Evolutionary conservation across 192 early-diverging fungal genomes (phyloP).

Genomic region (Phycomyces nitens): DNA sequence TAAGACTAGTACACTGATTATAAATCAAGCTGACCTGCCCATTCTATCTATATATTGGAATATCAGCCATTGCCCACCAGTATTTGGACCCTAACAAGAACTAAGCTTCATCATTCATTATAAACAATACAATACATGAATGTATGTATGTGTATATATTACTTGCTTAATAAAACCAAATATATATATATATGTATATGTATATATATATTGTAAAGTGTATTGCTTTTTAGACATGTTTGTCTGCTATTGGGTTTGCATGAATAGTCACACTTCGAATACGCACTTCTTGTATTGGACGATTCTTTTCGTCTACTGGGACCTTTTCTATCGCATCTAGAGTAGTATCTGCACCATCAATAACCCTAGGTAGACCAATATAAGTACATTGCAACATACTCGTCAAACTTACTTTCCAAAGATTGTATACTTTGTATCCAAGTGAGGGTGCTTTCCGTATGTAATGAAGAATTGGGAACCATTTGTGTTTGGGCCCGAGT

Average conservation of each 20-base stretch:
- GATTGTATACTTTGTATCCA: constrained; percentile 90
- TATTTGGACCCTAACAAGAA: neutral
- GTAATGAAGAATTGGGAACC: constrained; percentile 92
- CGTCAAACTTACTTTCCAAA: constrained; percentile 70
- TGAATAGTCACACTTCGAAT: constrained; percentile 81
- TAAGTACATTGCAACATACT: neutral
- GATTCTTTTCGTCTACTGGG: constrained; percentile 77
- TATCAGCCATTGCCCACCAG: neutral
- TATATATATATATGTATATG: too few species aligned
- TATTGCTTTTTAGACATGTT: neutral
- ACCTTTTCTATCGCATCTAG: constrained; percentile 84
- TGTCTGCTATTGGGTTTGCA: constrained; percentile 91
- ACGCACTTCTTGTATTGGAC: constrained; percentile 75
- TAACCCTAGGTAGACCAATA: constrained; percentile 54
- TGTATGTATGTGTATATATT: neutral
- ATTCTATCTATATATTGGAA: neutral
- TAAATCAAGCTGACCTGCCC: too few species aligned
- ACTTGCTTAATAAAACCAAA: too few species aligned
- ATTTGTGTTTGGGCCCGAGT: constrained; percentile 85
- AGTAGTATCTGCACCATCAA: constrained; percentile 80
- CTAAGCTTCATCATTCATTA: neutral
- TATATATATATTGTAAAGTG: too few species aligned
- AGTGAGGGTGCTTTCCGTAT: constrained; percentile 78
- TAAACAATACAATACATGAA: neutral
- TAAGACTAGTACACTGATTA: neutral